Conservation (phyloP, 2,329 filamentous ascomycete species). For the Zasmidium angulare region DNA sequence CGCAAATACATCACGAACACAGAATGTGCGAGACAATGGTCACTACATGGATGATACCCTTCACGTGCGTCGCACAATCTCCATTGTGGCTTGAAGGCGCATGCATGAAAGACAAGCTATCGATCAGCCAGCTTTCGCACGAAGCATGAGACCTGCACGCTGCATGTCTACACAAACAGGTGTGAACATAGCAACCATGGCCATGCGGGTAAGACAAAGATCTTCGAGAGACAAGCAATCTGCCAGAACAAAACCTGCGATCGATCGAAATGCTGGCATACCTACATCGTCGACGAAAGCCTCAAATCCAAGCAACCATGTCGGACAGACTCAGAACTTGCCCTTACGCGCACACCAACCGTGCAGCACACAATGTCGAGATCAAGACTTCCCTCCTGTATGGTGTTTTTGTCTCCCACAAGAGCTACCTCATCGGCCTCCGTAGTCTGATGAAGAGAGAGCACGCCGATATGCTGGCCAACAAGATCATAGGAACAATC, state of each 20-base stretch:
- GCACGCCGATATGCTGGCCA: conserved; percentile 4
- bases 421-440: conserved; percentile 12
- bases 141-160: too few species aligned
- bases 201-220: background rate
- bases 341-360: too few species aligned
- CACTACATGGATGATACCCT: background rate
- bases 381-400: conserved; percentile 6
- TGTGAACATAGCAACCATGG: background rate
- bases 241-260: too few species aligned
- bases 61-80: background rate
- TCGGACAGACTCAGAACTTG: background rate
- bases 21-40: conserved; percentile 1
- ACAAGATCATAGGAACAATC: background rate
- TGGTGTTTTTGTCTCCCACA: conserved; percentile 10
- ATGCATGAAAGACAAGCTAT: background rate
- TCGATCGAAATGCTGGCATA: too few species aligned
- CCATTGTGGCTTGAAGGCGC: background rate
- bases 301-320: background rate
- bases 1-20: background rate
- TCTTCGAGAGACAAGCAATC: background rate
- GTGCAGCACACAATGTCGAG: background rate
- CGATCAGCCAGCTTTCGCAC: background rate
- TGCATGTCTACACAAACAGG: background rate
- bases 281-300: too few species aligned
- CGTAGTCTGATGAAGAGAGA: conserved; percentile 7